Conservation (phyloP, 768 basidiomycete genomes). For the Aureoboletus auriporus region DNA sequence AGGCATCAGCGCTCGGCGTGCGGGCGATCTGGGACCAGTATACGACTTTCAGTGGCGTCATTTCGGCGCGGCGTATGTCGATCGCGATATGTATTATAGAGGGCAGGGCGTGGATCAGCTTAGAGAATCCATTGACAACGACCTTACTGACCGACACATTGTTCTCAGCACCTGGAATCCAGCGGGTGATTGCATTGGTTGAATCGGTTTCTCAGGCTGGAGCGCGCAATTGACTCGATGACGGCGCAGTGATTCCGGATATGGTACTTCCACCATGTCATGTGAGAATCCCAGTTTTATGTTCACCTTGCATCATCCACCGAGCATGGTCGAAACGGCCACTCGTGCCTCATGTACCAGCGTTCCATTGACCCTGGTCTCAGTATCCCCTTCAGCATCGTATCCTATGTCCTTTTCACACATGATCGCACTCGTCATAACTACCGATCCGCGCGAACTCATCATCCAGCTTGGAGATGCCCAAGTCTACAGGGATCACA, state of each 20-base stretch:
- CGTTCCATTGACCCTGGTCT: conserved; percentile 96
- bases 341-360: conserved; percentile 97
- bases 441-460: conserved; percentile 82
- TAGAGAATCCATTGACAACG: conserved; percentile 79
- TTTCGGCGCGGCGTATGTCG: conserved; percentile 80
- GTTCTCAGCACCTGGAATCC: conserved; percentile 98
- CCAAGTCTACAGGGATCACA: conserved; percentile 92
- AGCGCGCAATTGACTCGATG: background rate
- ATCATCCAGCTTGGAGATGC: conserved; percentile 97
- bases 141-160: conserved; percentile 91
- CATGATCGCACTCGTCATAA: conserved; percentile 93
- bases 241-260: conserved; percentile 68
- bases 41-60: conserved; percentile 98
- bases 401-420: conserved; percentile 96
- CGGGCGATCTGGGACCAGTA: conserved; percentile 93
- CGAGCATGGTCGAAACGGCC: conserved; percentile 52
- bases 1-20: conserved; percentile 72
- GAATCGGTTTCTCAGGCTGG: background rate
- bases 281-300: conserved; percentile 98
- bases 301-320: conserved; percentile 79
- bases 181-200: conserved; percentile 54
- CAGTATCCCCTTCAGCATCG: conserved; percentile 98
- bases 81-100: conserved; percentile 71
- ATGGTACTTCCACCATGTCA: conserved; percentile 99
- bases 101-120: conserved; percentile 93